These are phyloP conservation scores for Curvularia eragrostidis DNA, from an alignment of 2,329 filamentous ascomycete species.

Conservation along the genomic window DNA sequence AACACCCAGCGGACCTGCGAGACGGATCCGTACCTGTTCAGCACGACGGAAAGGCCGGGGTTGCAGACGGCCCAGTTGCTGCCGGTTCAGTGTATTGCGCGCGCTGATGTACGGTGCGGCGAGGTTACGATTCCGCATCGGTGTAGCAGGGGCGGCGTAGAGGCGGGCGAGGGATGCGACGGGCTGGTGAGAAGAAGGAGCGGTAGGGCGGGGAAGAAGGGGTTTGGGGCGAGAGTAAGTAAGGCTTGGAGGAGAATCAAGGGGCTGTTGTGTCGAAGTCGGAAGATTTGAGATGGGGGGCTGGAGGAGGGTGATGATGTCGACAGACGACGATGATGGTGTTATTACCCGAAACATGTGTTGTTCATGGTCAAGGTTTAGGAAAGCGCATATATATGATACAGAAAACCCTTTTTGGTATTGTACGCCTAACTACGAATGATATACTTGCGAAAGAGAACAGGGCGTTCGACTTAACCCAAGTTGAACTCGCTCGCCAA, in stretches of 20 bases:
- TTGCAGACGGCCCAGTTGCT: not conserved
- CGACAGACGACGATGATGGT: too few species aligned
- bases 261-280: not conserved
- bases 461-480: constrained; percentile 51
- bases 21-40: not conserved
- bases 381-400: not conserved
- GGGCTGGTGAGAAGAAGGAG: not conserved
- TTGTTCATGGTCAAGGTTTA: not conserved
- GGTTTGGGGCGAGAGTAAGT: not conserved
- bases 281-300: not conserved
- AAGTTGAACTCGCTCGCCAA: constrained; percentile 72
- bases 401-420: not conserved
- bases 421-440: not conserved
- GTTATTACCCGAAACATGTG: not conserved
- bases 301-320: not conserved
- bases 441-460: not conserved
- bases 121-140: not conserved
- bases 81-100: not conserved
- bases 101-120: not conserved
- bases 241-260: constrained; percentile 2
- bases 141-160: not conserved
- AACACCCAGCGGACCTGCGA: not conserved
- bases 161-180: not conserved
- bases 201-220: not conserved
- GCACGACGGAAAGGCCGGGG: not conserved